phyloP scores from a whole-genome alignment of 805 yeast species.

The Barnettozyma populi region DNA sequence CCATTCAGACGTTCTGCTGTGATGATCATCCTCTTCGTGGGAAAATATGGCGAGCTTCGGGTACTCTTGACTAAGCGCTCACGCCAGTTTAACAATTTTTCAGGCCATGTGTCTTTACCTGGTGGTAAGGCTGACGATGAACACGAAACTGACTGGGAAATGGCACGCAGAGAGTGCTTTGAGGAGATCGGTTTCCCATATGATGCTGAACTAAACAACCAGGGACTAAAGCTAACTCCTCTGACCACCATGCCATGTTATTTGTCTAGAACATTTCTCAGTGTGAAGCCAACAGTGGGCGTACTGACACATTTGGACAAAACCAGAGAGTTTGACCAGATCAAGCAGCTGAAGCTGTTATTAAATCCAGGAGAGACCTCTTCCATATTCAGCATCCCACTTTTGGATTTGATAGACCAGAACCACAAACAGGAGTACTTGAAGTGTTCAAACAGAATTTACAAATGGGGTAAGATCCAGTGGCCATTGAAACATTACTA shows the following conservation, averaged over 20 bases:
- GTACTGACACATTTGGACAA: constrained; percentile 37
- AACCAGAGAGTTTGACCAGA: constrained; percentile 17
- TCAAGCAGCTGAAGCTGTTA: constrained; percentile 34
- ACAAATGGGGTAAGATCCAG: constrained; percentile 68
- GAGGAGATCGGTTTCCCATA: constrained; percentile 80
- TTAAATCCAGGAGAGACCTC: constrained; percentile 77
- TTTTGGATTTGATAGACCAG: constrained; percentile 46
- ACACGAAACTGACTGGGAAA: constrained; percentile 60
- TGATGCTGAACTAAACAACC: constrained; percentile 36
- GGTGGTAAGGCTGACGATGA: constrained; percentile 85
- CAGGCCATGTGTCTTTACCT: constrained; percentile 89
- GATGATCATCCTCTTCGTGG: constrained; percentile 65
- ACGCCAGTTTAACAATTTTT: constrained; percentile 60
- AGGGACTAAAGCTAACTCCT: constrained; percentile 56
- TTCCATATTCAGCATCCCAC: constrained; percentile 64
- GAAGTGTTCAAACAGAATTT: constrained; percentile 27
- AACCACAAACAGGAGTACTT: constrained; percentile 28
- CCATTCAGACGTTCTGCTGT: constrained; percentile 71
- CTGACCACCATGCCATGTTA: constrained; percentile 69
- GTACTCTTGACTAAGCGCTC: constrained; percentile 79
- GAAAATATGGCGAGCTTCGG: constrained; percentile 66
- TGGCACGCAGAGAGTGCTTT: constrained; percentile 75
- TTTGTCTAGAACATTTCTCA: constrained; percentile 72
- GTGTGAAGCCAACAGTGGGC: constrained; percentile 78
- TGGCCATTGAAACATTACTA: constrained; percentile 61